phyloP scores from a whole-genome alignment of 2,329 filamentous ascomycete genomes.

The Zalaria sp. region DNA sequence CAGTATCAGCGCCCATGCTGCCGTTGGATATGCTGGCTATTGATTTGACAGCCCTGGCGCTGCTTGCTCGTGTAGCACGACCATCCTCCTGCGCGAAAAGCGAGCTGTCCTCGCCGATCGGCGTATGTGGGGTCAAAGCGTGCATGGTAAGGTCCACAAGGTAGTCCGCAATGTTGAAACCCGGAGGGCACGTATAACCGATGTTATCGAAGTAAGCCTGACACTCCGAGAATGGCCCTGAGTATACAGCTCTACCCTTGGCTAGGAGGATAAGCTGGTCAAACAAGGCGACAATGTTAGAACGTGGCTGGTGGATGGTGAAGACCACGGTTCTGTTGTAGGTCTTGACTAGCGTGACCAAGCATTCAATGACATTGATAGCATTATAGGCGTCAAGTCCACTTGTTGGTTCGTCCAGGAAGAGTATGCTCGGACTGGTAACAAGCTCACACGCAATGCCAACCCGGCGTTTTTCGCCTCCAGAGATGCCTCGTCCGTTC shows the following conservation, averaged over 20 bases:
- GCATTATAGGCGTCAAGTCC: slow-evolving; percentile 94
- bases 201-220: slow-evolving; percentile 86
- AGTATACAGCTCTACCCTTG: slow-evolving; percentile 81
- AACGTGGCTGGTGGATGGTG: slow-evolving; percentile 94
- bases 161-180: slow-evolving; percentile 98
- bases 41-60: slow-evolving; percentile 77
- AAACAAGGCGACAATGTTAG: slow-evolving; percentile 95
- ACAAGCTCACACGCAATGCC: slow-evolving; percentile 96
- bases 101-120: slow-evolving; percentile 39
- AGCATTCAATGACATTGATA: slow-evolving; percentile 92
- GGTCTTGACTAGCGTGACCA: slow-evolving; percentile 86
- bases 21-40: slow-evolving; percentile 69
- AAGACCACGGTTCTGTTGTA: slow-evolving; percentile 97
- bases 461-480: slow-evolving; percentile 89
- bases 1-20: slow-evolving; percentile 49
- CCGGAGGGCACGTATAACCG: slow-evolving; percentile 84
- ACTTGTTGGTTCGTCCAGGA: slow-evolving; percentile 93
- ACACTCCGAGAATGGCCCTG: slow-evolving; percentile 75
- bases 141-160: slow-evolving; percentile 98
- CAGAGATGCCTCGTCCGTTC: slow-evolving; percentile 86
- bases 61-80: slow-evolving; percentile 65
- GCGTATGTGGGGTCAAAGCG: slow-evolving; percentile 47
- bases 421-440: slow-evolving; percentile 91
- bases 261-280: slow-evolving; percentile 87
- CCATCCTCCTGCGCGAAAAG: slow-evolving; percentile 42